Percentiles rank a stretch among this genome's conserved stretches.
Conservation (phyloP, 2,329 filamentous ascomycete genomes). For the Magnaporthiopsis rhizophila region DNA sequence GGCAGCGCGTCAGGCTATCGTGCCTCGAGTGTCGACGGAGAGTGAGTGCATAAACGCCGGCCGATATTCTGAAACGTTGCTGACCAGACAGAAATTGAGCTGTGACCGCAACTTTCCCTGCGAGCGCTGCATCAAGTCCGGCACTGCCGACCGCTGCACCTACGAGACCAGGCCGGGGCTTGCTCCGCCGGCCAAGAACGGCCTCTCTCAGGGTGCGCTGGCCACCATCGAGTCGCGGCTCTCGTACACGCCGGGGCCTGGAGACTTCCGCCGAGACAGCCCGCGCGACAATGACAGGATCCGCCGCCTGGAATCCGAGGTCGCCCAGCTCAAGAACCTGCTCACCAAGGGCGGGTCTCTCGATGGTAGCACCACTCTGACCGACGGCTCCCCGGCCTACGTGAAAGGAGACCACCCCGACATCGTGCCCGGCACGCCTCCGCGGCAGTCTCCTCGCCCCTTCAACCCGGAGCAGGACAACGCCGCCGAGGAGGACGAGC, state of each 20-base stretch:
- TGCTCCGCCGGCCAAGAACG: slow-evolving; percentile 34
- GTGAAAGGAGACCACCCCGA: slow-evolving; percentile 14
- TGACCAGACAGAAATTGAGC: slow-evolving; percentile 37
- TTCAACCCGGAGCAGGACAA: slow-evolving; percentile 21
- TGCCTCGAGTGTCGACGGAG: slow-evolving; percentile 53
- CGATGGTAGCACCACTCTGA: slow-evolving; percentile 17
- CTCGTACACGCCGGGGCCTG: slow-evolving; percentile 28
- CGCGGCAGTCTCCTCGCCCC: slow-evolving; percentile 17
- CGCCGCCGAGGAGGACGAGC: slow-evolving; percentile 40
- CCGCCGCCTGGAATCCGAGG: slow-evolving; percentile 49
- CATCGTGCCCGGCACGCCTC: slow-evolving; percentile 19
- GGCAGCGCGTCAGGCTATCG: slow-evolving; percentile 50
- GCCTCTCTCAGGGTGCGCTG: slow-evolving; percentile 33
- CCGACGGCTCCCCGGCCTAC: slow-evolving; percentile 15
- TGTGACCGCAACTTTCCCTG: slow-evolving; percentile 55
- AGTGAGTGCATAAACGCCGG: not conserved
- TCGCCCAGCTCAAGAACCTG: slow-evolving; percentile 46
- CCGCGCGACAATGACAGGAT: slow-evolving; percentile 49
- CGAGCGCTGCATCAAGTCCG: slow-evolving; percentile 54
- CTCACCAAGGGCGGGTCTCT: slow-evolving; percentile 22
- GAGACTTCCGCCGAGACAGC: slow-evolving; percentile 28
- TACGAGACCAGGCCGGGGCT: slow-evolving; percentile 43
- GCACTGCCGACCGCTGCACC: slow-evolving; percentile 50
- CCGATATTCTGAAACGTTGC: not conserved
- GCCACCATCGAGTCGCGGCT: slow-evolving; percentile 35